These are phyloP conservation scores for Ilyonectria destructans DNA, from an alignment of 2,329 filamentous ascomycete genomes.

Conservation along the genomic window DNA sequence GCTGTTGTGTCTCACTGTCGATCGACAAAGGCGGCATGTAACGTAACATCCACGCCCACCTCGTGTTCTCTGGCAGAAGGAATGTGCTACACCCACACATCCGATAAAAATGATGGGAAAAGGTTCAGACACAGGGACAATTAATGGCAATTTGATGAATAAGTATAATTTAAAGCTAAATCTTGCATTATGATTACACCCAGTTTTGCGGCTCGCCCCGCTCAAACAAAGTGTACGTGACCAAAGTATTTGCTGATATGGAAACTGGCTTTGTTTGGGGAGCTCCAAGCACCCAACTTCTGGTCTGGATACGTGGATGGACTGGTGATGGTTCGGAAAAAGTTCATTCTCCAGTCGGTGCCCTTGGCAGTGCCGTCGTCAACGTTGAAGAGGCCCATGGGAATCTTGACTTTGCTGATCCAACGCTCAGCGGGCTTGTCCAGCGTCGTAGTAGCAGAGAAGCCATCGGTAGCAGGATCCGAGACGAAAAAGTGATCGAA, in stretches of 20 bases:
- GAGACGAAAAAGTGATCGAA: constrained; percentile 63
- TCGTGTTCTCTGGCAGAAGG: too few species aligned
- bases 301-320: constrained; percentile 62
- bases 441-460: constrained; percentile 59
- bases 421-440: constrained; percentile 57
- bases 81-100: too few species aligned
- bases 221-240: constrained; percentile 56
- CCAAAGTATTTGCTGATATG: constrained; percentile 66
- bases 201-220: neutral
- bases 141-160: neutral
- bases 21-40: too few species aligned
- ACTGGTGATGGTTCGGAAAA: constrained; percentile 64
- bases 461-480: constrained; percentile 59
- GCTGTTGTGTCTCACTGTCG: too few species aligned
- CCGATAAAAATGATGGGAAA: too few species aligned
- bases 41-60: too few species aligned
- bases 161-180: neutral
- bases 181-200: too few species aligned
- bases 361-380: constrained; percentile 60
- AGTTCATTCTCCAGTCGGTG: constrained; percentile 68
- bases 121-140: too few species aligned
- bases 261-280: constrained; percentile 63
- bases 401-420: constrained; percentile 60
- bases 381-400: constrained; percentile 67
- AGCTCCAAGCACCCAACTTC: constrained; percentile 63